phyloP scores from a whole-genome alignment of 108 stramenopile genomes.

The Stephanodiscus triporus region DNA sequence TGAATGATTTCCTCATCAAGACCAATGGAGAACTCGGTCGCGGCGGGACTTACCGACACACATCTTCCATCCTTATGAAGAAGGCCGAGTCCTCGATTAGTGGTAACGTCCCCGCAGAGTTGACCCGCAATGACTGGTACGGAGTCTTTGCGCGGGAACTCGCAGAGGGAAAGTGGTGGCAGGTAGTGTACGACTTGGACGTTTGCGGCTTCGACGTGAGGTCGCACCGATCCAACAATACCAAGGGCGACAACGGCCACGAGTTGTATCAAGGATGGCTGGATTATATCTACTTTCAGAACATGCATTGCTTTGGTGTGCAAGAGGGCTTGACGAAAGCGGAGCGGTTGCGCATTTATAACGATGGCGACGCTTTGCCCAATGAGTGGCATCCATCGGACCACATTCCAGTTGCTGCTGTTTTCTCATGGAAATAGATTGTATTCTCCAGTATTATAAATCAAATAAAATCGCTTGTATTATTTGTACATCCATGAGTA shows the following conservation, averaged over 20 bases:
- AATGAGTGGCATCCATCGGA: constrained; percentile 87
- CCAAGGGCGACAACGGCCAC: constrained; percentile 22
- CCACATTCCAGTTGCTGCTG: constrained; percentile 84
- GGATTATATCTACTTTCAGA: constrained; percentile 43
- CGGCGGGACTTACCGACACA: constrained; percentile 73
- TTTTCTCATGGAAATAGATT: constrained; percentile 51
- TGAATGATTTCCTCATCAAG: constrained; percentile 77
- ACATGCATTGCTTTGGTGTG: constrained; percentile 26
- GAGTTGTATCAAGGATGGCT: constrained; percentile 60
- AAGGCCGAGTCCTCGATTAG: constrained; percentile 3
- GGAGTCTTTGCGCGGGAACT: constrained; percentile 59
- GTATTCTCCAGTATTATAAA: no score
- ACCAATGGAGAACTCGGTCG: constrained; percentile 75
- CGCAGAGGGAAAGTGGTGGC: constrained; percentile 64
- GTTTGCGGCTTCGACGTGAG: constrained; percentile 50
- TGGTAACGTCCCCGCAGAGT: constrained; percentile 22
- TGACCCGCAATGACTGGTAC: constrained; percentile 50
- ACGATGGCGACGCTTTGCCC: constrained; percentile 59
- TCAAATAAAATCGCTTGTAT: no score
- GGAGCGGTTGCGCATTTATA: constrained; percentile 26
- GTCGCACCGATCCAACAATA: constrained; percentile 21
- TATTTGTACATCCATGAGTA: no score
- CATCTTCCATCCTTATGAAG: constrained; percentile 37
- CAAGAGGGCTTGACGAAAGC: constrained; percentile 37
- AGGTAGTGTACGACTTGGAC: constrained; percentile 60